Conservation (phyloP, 2,329 filamentous ascomycete genomes). For the Alternaria infectoria region DNA sequence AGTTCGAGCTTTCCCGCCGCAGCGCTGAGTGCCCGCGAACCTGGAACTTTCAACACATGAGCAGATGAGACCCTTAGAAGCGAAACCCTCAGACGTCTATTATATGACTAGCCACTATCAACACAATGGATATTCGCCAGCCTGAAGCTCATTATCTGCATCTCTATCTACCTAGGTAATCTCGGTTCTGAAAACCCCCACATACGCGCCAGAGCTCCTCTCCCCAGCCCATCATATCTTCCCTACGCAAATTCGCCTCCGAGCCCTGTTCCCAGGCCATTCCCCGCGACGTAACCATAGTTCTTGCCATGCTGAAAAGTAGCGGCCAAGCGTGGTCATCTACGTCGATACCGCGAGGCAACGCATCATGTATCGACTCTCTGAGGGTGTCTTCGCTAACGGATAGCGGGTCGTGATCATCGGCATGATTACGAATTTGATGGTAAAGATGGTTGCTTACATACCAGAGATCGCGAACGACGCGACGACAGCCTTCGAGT, state of each 20-base stretch:
- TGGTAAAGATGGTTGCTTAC: neutral
- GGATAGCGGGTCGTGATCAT: neutral
- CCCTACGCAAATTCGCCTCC: neutral
- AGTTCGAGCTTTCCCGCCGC: neutral
- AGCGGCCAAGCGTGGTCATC: neutral
- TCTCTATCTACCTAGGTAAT: neutral
- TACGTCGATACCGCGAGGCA: constrained; percentile 2
- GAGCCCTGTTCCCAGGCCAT: neutral
- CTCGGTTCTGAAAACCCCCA: neutral
- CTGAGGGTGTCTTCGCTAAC: neutral
- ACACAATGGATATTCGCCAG: neutral
- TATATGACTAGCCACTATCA: neutral
- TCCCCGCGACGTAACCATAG: neutral
- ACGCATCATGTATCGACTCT: neutral
- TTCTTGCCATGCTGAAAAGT: neutral
- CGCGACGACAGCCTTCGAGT: neutral
- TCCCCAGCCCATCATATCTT: neutral
- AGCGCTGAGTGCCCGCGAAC: neutral
- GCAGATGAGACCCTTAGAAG: neutral
- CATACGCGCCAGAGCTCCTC: neutral
- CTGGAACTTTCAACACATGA: neutral
- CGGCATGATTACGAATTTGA: neutral
- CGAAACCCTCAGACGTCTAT: neutral
- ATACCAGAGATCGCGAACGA: constrained; percentile 6
- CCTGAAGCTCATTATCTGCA: neutral